phyloP scores from a whole-genome alignment of 257 asterid species.

The Penstemon newberryi region DNA sequence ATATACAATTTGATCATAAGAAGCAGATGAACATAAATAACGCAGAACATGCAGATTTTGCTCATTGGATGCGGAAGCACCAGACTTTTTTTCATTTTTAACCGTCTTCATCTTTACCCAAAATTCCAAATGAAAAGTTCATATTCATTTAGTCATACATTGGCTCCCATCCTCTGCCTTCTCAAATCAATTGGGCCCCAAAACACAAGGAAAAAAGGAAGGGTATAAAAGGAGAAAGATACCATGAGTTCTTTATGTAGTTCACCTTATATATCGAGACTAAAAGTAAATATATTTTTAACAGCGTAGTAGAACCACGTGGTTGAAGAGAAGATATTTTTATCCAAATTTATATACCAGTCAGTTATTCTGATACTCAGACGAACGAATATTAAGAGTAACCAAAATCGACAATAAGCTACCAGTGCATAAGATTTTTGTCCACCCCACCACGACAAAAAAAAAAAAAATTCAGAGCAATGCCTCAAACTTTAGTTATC shows the following conservation, averaged over 20 bases:
- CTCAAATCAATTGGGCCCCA: neutral
- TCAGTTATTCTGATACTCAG: neutral
- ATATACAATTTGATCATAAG: neutral
- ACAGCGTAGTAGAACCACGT: neutral
- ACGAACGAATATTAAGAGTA: conserved; percentile 18
- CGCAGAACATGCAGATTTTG: too few species aligned
- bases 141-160: neutral
- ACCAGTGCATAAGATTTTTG: neutral
- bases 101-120: too few species aligned
- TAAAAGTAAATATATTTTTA: too few species aligned
- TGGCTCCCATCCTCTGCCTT: neutral
- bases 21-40: neutral
- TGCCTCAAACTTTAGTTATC: neutral
- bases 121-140: neutral
- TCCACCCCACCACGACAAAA: neutral
- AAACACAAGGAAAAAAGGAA: neutral
- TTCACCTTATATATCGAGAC: neutral
- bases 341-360: neutral
- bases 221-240: neutral
- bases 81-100: too few species aligned
- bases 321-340: neutral
- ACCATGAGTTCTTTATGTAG: neutral
- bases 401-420: neutral
- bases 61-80: too few species aligned
- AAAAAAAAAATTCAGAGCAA: too few species aligned